Base-by-base conservation (phyloP, 805 yeast genomes). In the Metschnikowia koreensis region DNA sequence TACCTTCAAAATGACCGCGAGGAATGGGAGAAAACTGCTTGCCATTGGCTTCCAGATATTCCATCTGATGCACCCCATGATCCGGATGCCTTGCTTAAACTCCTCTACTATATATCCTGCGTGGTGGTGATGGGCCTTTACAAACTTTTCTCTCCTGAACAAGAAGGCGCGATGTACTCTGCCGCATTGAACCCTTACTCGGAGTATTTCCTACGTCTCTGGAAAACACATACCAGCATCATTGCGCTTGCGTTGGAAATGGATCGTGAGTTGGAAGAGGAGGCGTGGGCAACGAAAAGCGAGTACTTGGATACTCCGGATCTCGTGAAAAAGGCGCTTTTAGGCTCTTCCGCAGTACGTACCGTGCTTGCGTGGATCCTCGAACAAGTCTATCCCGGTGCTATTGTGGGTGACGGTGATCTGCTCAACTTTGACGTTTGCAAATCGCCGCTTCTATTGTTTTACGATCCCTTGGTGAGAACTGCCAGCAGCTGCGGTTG, bases 381-480 rank as follows among this genome's bases (percentile, higher is more conserved):
- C 48, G 85, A 85, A 60, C 77, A 44, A 17, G 17, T 49, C 6
- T 44, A 39, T n/a, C 52, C 48, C 3, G 48, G 45, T 16, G 46
- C 43, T 9, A 31, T 45, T 10, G 36, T 26, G 16, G 26, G 29
- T 7, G 49, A 50, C 22, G 44, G 43, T 7, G 48, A 33, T 16
- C 51, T 50, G 43, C 59, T 60, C 27, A 60, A 60, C 16, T 86
- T 83, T 59, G 94, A 87, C 62, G 68, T 84, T 27, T 68, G 75
- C 48, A 83, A 81, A 58, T 83, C 82, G 58, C 75, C 88, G 9
- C 70, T 86, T 26, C 65, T 79, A 37, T 76, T 82, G 48, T 86
- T 83, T 61, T 75, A 82, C 74, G 82, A 84, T 17, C 91, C 92
- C 1, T 78, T 82, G 67, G 87, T 85, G 1, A 71, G 92, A 54